These are phyloP conservation scores for Wakefieldia striispora DNA, from an alignment of 768 basidiomycete genomes.

Conservation along the genomic window DNA sequence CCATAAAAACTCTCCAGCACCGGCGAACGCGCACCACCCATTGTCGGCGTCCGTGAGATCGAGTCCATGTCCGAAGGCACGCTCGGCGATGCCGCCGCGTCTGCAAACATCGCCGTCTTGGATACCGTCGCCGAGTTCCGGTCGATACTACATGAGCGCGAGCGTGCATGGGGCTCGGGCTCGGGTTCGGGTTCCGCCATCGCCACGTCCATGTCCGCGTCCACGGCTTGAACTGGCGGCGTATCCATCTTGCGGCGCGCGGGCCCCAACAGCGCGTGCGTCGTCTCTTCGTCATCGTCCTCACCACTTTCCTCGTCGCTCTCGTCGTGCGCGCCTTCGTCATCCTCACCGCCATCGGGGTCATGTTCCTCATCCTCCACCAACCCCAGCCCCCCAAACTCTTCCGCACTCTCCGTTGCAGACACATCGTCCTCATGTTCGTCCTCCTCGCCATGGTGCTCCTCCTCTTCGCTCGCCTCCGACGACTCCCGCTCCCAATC, in stretches of 20 bases:
- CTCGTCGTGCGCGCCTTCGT: slow-evolving; percentile 26
- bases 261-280: slow-evolving; percentile 26
- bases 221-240: too few relatives aligned
- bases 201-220: not conserved
- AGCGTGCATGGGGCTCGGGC: too few relatives aligned
- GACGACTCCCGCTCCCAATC: slow-evolving; percentile 21
- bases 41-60: slow-evolving; percentile 20
- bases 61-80: slow-evolving; percentile 30
- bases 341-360: slow-evolving; percentile 2
- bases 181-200: slow-evolving; percentile 3
- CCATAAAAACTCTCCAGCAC: slow-evolving; percentile 24
- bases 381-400: slow-evolving; percentile 35
- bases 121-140: not conserved
- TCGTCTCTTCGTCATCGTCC: slow-evolving; percentile 32
- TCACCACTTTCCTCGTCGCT: slow-evolving; percentile 41
- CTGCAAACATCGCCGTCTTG: slow-evolving; percentile 6
- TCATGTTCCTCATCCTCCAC: slow-evolving; percentile 13
- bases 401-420: slow-evolving; percentile 32
- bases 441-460: slow-evolving; percentile 19
- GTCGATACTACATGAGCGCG: too few relatives aligned
- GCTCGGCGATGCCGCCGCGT: slow-evolving; percentile 20
- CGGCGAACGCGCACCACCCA: slow-evolving; percentile 19
- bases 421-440: slow-evolving; percentile 25
- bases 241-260: slow-evolving; percentile 2
- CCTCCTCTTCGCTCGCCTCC: slow-evolving; percentile 15